These are phyloP conservation scores for Microglena sp. DNA, from an alignment of 139 green algal genomes.

Conservation along the genomic window DNA sequence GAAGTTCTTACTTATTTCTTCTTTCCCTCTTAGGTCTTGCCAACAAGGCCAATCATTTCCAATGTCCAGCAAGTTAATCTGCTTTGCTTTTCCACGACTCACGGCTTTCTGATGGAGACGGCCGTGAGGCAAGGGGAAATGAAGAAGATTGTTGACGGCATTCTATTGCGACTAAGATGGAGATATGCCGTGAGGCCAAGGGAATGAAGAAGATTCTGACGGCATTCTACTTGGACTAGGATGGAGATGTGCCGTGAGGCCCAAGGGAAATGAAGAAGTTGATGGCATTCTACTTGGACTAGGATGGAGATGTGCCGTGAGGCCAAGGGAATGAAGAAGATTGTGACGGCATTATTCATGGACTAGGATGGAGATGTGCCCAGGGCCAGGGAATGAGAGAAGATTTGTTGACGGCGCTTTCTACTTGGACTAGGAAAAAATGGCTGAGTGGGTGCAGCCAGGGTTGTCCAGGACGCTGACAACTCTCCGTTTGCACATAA, in stretches of 20 bases:
- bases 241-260: slow-evolving; percentile 78
- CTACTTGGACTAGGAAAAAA: no score
- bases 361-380: slow-evolving; percentile 68
- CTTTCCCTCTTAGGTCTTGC: no score
- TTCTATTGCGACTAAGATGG: no score
- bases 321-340: slow-evolving; percentile 75
- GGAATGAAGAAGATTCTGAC: slow-evolving; percentile 85
- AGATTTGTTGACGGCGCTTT: no score
- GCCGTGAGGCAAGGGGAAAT: slow-evolving; percentile 89
- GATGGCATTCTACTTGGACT: slow-evolving; percentile 93
- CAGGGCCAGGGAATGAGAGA: no score
- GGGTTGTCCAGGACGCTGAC: no score
- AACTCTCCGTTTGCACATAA: no score
- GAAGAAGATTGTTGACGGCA: no score
- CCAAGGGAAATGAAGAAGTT: slow-evolving; percentile 81
- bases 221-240: slow-evolving; percentile 89
- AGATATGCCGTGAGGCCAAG: slow-evolving; percentile 88
- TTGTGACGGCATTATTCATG: slow-evolving; percentile 93
- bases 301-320: slow-evolving; percentile 86
- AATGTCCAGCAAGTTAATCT: no score
- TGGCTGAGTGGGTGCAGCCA: no score
- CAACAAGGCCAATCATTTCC: no score
- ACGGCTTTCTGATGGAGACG: slow-evolving; percentile 88
- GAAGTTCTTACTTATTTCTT: no score
- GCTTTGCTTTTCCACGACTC: slow-evolving; percentile 55